Percentiles rank a stretch among this genome's conserved stretches.
These are phyloP conservation scores for Aspergillaceae sp. DNA, from an alignment of 2,329 filamentous ascomycete genomes.

Conservation along the genomic window DNA sequence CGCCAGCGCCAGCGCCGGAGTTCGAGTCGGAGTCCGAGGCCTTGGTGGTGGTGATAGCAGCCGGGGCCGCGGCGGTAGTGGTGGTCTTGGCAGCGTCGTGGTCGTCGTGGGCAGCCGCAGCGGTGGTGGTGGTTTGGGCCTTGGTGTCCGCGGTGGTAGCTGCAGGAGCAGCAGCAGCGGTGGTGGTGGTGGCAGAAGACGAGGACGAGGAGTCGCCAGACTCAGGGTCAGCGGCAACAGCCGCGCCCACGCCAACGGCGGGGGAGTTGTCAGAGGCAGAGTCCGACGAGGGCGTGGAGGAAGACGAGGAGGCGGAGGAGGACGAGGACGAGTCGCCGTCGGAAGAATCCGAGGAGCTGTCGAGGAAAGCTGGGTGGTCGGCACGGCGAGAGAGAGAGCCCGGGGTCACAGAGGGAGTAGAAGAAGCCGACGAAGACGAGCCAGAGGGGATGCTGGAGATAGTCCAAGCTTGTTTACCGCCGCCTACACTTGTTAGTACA, in stretches of 20 bases:
- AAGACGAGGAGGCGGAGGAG: not conserved
- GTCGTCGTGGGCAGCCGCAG: not conserved
- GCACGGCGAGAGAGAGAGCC: not conserved
- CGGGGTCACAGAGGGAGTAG: conserved; percentile 2
- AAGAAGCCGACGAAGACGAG: no score
- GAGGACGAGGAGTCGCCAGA: not conserved
- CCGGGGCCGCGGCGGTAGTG: not conserved
- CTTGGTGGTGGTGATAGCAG: not conserved
- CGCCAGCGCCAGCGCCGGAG: not conserved
- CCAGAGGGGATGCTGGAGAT: conserved; percentile 2
- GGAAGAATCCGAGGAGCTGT: not conserved
- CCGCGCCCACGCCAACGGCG: conserved; percentile 4
- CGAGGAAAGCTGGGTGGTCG: not conserved
- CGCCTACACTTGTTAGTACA: conserved; percentile 6
- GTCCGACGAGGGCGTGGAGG: not conserved
- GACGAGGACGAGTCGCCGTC: not conserved
- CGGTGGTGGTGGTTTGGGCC: not conserved
- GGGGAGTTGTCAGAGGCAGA: not conserved
- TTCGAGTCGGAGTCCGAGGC: not conserved
- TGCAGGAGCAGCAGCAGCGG: not conserved
- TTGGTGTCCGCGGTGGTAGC: not conserved
- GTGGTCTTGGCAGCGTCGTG: not conserved
- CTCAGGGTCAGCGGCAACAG: not conserved
- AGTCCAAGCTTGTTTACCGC: conserved; percentile 11
- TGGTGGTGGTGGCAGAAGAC: not conserved